phyloP scores from a whole-genome alignment of 2,329 filamentous ascomycete genomes.

The Verticillium longisporum region DNA sequence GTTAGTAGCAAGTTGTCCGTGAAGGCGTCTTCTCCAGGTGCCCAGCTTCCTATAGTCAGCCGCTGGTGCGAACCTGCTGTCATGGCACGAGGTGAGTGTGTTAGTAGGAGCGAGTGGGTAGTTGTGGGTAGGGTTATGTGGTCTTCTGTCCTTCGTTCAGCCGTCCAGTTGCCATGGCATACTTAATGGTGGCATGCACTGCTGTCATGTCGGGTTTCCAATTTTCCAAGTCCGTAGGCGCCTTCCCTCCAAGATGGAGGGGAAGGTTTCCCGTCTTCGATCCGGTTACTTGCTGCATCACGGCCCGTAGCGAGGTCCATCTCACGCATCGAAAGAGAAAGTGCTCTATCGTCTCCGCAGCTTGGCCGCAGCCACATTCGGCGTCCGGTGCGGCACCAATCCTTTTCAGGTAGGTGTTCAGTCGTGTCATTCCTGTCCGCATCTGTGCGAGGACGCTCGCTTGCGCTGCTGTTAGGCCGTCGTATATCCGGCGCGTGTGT shows the following conservation, averaged over 20 bases:
- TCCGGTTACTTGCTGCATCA: background rate
- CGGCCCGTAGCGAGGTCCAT: slow-evolving; percentile 13
- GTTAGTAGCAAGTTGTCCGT: background rate
- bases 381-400: slow-evolving; percentile 4
- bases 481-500: slow-evolving; percentile 7
- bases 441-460: slow-evolving; percentile 13
- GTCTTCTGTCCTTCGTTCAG: slow-evolving; percentile 4
- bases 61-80: too few relatives aligned
- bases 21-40: background rate
- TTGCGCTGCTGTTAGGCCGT: slow-evolving; percentile 10
- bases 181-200: slow-evolving; percentile 20
- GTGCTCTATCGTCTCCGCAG: slow-evolving; percentile 17
- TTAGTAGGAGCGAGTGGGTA: too few relatives aligned
- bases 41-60: too few relatives aligned
- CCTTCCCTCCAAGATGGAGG: background rate
- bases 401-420: slow-evolving; percentile 10
- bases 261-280: background rate
- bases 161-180: slow-evolving; percentile 19
- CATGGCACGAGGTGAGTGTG: too few relatives aligned
- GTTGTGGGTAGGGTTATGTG: too few relatives aligned
- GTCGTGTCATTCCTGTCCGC: slow-evolving; percentile 11
- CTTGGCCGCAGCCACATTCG: slow-evolving; percentile 8
- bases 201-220: slow-evolving; percentile 21
- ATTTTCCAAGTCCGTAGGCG: slow-evolving; percentile 9
- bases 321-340: slow-evolving; percentile 19